Evolutionary conservation across 305 asterid species (phyloP), one percentile per base, ranked within the genome.

Genomic region (Andrographis paniculata): DNA sequence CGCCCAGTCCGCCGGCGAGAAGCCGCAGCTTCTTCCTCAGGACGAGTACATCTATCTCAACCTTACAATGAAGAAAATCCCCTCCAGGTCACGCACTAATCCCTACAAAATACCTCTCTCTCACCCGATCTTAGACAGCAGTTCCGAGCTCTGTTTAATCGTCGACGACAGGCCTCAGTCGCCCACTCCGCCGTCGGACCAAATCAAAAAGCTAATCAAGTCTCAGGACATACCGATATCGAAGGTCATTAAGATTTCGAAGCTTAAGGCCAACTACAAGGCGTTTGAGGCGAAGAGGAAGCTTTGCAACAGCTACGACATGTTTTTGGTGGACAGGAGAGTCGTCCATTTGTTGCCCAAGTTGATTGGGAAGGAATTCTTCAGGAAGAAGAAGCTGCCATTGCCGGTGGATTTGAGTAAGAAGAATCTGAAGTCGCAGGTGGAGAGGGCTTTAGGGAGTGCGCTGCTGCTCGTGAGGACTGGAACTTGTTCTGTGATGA

Each of bases 341-440:
- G 57, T 82, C 31, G 83, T 82, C 23, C 94, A 75, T 55, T 61
- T 88, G 72, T 63, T 88, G 63, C 97, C 95, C 11, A 88, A 74
- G 78, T 65, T 88, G 64, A 11, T 85, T 15, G 95, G 94, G 2
- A 84, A 77, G 62, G 65, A 62, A 51, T 82, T 88, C 52, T 88
- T 82, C 62, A 74, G 68, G 81, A 85, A 82, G 35, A 89, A 75
- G 82, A 89, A 89, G 73, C 52, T 89, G 55, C 95, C 97, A 19
- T 52, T 85, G 21, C 80, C 81, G 1, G 74, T 89, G 16, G 95
- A 89, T 45, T 53, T 89, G 72, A 45, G 72, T 3, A 77, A 69
- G 50, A 79, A 71, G 67, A 78, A 74, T 59, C 61, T 82, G 82
- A 82, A 71, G 59, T 43, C 13, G 61, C 94, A 79, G 45, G 79